Evolutionary conservation across 306 rosid species (phyloP).

Genomic region (Purshia tridentata): DNA sequence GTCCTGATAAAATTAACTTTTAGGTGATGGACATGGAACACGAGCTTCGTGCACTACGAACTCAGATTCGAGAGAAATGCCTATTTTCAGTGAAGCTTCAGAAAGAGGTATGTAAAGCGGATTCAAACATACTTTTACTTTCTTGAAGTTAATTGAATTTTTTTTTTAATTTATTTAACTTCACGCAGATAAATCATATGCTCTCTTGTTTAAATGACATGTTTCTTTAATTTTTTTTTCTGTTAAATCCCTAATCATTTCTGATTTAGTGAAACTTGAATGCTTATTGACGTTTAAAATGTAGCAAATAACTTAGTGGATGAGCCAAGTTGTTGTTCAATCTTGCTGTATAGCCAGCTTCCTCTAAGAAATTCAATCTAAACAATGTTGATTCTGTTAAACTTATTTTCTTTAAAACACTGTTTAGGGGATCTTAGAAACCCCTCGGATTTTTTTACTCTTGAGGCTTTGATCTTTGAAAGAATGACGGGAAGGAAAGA

Average conservation of each 20-base stretch:
- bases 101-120: conserved; percentile 64
- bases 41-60: conserved; percentile 82
- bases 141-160: neutral
- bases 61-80: conserved; percentile 83
- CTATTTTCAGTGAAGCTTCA: conserved; percentile 77
- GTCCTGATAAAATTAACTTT: conserved; percentile 13
- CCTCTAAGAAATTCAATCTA: neutral
- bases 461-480: neutral
- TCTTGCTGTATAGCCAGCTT: neutral
- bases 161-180: neutral
- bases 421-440: neutral
- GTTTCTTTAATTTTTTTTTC: neutral
- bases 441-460: neutral
- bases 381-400: too few species aligned
- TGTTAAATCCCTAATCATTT: neutral
- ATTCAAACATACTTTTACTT: neutral
- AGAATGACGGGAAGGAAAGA: neutral
- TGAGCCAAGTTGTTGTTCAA: neutral
- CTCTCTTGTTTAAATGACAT: neutral
- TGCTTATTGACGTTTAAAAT: neutral
- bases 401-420: neutral
- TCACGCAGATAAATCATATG: neutral
- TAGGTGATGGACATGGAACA: conserved; percentile 94
- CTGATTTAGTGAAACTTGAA: neutral
- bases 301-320: neutral